phyloP scores from a whole-genome alignment of 2,329 filamentous ascomycete species.

The Aspergillus sp. region DNA sequence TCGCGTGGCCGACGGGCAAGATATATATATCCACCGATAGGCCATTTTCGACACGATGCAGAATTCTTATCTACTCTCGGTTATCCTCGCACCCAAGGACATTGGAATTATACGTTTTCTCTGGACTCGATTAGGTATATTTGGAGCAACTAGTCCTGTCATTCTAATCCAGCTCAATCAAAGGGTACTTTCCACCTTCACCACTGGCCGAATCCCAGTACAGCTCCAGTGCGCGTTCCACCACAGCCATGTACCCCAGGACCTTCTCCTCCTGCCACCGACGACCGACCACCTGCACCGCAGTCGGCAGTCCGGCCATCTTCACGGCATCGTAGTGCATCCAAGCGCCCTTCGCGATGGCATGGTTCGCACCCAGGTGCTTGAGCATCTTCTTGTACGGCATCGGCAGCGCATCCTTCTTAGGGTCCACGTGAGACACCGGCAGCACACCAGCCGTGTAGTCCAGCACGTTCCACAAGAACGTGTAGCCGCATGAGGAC shows the following conservation, averaged over 20 bases:
- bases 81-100: background rate
- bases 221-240: conserved; percentile 69
- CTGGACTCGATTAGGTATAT: background rate
- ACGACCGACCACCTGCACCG: conserved; percentile 76
- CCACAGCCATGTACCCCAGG: conserved; percentile 70
- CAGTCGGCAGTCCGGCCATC: conserved; percentile 87
- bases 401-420: conserved; percentile 64
- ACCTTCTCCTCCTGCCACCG: conserved; percentile 87
- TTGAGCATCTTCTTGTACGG: conserved; percentile 39
- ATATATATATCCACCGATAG: too few relatives aligned
- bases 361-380: conserved; percentile 59
- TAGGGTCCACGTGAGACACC: conserved; percentile 74
- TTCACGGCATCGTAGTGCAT: conserved; percentile 76
- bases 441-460: conserved; percentile 81
- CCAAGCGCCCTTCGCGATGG: conserved; percentile 78
- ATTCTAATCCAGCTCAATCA: conserved; percentile 37
- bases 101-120: background rate
- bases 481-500: conserved; percentile 87
- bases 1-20: too few relatives aligned
- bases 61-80: background rate
- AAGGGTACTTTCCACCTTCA: conserved; percentile 31
- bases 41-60: too few relatives aligned
- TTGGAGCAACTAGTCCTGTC: background rate
- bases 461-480: conserved; percentile 89
- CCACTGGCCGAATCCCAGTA: conserved; percentile 31